Base-by-base conservation (phyloP, 2,329 filamentous ascomycete genomes). In the Alternaria gansuensis region DNA sequence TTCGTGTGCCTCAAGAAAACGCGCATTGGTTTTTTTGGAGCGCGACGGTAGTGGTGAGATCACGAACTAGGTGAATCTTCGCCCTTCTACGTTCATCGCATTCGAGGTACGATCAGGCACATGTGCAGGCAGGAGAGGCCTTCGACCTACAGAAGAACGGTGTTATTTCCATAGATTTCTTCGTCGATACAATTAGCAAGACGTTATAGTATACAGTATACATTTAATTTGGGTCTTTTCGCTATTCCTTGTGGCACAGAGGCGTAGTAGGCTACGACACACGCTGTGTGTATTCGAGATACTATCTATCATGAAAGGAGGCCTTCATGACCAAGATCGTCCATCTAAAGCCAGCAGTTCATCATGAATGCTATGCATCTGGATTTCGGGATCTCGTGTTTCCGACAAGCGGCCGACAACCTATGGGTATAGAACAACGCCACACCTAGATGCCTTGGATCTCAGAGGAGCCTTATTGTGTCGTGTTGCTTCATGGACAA, bases 401-500 rank as follows among this genome's bases (percentile, higher is more conserved):
- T 58, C 54, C 58, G 54, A 57, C 36, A 21, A 40, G 41, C 34
- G 26, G 23, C 52, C 43, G 43, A 14, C 17, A 48, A 29, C 26
- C 34, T 33, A 54, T 41, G 43, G 17, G 33, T 26, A 26, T 51
- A 40, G 37, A 51, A 51, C 36, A 34, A 24, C 24, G 21, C 21
- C 21, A 48, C 44, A 36, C 8, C 21, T 21, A 48, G 24, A 48
- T 48, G 29, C 31, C 44, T 48, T 48, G 44, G 31, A n/a, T 48
- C 33, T 29, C 17, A 50, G 34, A 14, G 23, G 11, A 39, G 26
- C 34, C 48, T 48, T 23, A 33, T 36, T 50, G 24, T 34, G 44
- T 48, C 36, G 10, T 29, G 40, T 37, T 14, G 34, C 33, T 17
- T 50, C 28, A 26, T 36, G 54, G 49, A 11, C 37, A 33, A 53